Conservation (phyloP, 768 basidiomycete species). For the Podaxis sp. region DNA sequence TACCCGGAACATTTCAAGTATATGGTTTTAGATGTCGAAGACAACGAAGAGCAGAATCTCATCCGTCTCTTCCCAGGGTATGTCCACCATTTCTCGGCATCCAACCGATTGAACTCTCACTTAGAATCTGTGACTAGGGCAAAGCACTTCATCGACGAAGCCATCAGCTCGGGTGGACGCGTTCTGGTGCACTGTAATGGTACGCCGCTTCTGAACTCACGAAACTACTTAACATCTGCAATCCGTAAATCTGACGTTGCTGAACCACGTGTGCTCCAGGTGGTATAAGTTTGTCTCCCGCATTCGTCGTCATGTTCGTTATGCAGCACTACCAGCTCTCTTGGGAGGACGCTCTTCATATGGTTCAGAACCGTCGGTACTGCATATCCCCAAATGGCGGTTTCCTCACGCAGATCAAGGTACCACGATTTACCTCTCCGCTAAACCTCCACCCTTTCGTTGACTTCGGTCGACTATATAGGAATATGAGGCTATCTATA, state of each 20-base stretch:
- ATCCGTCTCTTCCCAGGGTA: conserved; percentile 88
- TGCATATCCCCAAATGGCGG: conserved; percentile 93
- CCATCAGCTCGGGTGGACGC: conserved; percentile 61
- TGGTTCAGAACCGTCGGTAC: conserved; percentile 88
- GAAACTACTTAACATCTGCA: not conserved
- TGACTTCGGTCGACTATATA: conserved; percentile 24
- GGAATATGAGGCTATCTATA: conserved; percentile 95
- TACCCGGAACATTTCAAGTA: conserved; percentile 81
- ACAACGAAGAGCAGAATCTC: conserved; percentile 93
- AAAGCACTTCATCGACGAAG: conserved; percentile 70
- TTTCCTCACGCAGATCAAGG: conserved; percentile 91
- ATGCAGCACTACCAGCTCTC: conserved; percentile 81
- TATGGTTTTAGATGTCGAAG: conserved; percentile 81
- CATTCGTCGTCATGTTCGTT: conserved; percentile 91
- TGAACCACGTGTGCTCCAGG: conserved; percentile 38
- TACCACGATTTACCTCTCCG: conserved; percentile 24
- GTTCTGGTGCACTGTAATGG: conserved; percentile 92
- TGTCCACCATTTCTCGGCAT: conserved; percentile 18
- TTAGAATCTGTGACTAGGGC: conserved; percentile 48
- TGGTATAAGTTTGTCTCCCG: conserved; percentile 83
- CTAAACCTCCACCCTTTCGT: not conserved
- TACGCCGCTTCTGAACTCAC: conserved; percentile 26
- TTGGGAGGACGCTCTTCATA: conserved; percentile 86
- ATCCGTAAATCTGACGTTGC: not conserved
- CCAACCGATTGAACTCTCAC: not conserved